Conservation (phyloP, 805 yeast genomes). For the Torulaspora microellipsoides region DNA sequence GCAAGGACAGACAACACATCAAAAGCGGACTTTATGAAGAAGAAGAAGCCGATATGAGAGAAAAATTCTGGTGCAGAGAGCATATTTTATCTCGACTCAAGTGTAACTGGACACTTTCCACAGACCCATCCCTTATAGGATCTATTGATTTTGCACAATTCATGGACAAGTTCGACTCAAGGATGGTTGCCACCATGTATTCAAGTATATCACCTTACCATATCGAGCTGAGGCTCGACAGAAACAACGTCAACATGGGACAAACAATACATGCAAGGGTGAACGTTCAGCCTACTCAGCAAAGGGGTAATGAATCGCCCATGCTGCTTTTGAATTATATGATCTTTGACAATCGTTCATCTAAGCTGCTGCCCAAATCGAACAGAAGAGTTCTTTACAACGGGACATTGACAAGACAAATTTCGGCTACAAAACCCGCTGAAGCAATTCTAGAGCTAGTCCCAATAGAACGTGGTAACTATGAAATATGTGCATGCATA, state of each 20-base stretch:
- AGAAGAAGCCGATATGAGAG: slow-evolving; percentile 53
- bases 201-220: slow-evolving; percentile 19
- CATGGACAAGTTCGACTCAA: slow-evolving; percentile 24
- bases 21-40: slow-evolving; percentile 45
- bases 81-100: slow-evolving; percentile 51
- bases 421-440: slow-evolving; percentile 41
- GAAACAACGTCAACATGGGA: slow-evolving; percentile 13
- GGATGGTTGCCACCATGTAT: slow-evolving; percentile 23
- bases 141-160: slow-evolving; percentile 26
- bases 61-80: slow-evolving; percentile 78
- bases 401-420: slow-evolving; percentile 57
- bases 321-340: slow-evolving; percentile 12
- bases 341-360: slow-evolving; percentile 25
- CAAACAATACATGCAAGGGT: slow-evolving; percentile 13
- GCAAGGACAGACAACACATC: slow-evolving; percentile 61
- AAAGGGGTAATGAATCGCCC: background rate
- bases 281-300: slow-evolving; percentile 7
- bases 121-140: slow-evolving; percentile 17
- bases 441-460: slow-evolving; percentile 45
- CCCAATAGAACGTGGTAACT: slow-evolving; percentile 71
- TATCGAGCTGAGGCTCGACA: slow-evolving; percentile 13
- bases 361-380: slow-evolving; percentile 22
- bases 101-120: slow-evolving; percentile 57
- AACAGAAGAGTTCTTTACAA: slow-evolving; percentile 63
- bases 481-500: slow-evolving; percentile 60